Evolutionary conservation across 306 rosid species (phyloP), one percentile per base, ranked within the genome.

Genomic region (Oemleria cerasiformis): DNA sequence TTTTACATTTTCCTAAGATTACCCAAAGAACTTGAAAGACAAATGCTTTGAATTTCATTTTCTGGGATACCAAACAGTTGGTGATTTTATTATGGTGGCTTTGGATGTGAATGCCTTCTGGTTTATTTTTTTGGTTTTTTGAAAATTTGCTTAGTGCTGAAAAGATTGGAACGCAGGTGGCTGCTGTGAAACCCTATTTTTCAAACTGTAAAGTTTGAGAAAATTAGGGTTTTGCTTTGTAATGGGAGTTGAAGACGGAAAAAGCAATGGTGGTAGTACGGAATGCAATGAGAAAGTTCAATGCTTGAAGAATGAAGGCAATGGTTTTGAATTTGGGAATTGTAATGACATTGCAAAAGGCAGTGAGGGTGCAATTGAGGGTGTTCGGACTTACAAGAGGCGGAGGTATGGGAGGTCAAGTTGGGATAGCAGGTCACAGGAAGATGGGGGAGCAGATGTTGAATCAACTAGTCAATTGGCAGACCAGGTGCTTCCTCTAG

Each of bases 371-470:
- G 60, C 74, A 51, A 65, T 63, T 73, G 84, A 82, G 65, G 49
- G 78, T 59, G 17, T 91, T 68, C 81, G 50, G 67, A 95, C 99
- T 71, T 91, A 91, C 78, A 89, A 91, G 89, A 85, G 99, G 90
- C 90, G 96, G n/a, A 91, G 82, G 77, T 80, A 63, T 70, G 72
- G 49, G 25, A 88, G 72, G 80, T 85, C 63, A 4, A 60, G 78
- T 63, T 68, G 81, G 53, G 87, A 86, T 64, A 83, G 80, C 78
- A 79, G 75, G 78, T 71, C 77, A 54, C 79, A 57, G 74, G 89
- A 78, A 49, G 71, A 68, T 68, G 75, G 81, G 57, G 78, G 82
- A 73, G 72, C 64, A 65, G 72, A 48, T 66, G 73, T 56, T 54
- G 83, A 84, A 73, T 81, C 81, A 51, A 80, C 77, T 25, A 73